Evolutionary conservation across 805 yeast genomes (phyloP), one percentile per base, ranked within the genome.

Genomic region (Brettanomyces sp.): DNA sequence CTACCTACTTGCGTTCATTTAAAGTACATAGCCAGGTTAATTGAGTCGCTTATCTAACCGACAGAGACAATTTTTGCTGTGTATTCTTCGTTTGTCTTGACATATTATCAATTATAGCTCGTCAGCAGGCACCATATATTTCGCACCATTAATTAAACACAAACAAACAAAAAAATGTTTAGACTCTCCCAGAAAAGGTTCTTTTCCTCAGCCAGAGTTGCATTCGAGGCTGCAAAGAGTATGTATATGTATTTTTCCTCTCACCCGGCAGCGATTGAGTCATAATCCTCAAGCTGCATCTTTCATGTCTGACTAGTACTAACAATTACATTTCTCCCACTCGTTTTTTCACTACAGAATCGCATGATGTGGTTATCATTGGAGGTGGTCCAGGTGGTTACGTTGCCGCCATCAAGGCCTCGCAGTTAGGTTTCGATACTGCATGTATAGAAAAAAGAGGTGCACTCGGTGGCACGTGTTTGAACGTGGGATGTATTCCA

Each of bases 331-430:
- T 22, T 35, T 41, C 13, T 12, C 11, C 18, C 14, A 25, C 25
- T 24, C n/a, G n/a, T 22, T 18, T 22, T 4, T 14, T 18, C 18
- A 32, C 18, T 43, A 9, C 21, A 53, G 60, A 60, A 58, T 82
- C 82, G 62, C 93, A 87, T 64, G 98, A 93, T 61, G 79, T 93
- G 46, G 95, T 91, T 46, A 87, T 93, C 57, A 85, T 93, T 62
- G 99, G 99, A 56, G 98, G 97, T 59, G 99, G 99, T 49, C 99
- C 99, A 56, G 99, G 98, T 68, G 99, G 99, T 52, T 93, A 93
- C 67, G 93, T 93, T 58, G 98, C 97, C 46, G 99, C 99, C 60
- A 93, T 93, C 67, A 91, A 88, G 69, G 96, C 96, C 49, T 99
- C 99, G 43, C 99, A 93, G 74, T 75, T 90, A 50, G 97, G 97